phyloP scores from a whole-genome alignment of 1,284 basidiomycete species.

The Lignosus rhinocerotis region DNA sequence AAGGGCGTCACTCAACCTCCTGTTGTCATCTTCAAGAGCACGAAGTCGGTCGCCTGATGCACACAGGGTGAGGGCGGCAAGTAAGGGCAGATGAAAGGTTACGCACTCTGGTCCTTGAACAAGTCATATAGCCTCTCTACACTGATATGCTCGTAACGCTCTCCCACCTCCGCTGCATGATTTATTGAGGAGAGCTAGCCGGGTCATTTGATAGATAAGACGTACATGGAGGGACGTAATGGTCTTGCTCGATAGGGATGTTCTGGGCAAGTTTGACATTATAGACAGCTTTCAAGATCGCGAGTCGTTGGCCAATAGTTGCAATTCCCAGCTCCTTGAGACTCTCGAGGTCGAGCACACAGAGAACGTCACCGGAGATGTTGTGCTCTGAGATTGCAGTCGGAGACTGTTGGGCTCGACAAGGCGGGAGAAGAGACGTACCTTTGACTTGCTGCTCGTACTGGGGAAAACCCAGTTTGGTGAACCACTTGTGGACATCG shows the following conservation, averaged over 20 bases:
- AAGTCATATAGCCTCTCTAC: constrained; percentile 70
- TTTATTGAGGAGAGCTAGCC: constrained; percentile 6
- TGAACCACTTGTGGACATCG: constrained; percentile 77
- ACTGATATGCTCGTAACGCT: constrained; percentile 57
- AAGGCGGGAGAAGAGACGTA: constrained; percentile 34
- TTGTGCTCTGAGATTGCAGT: constrained; percentile 63
- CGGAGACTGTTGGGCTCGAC: constrained; percentile 9
- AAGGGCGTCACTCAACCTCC: constrained; percentile 59
- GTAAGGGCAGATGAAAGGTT: background rate
- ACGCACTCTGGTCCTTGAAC: constrained; percentile 75
- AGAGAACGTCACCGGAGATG: constrained; percentile 87
- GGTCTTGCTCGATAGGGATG: constrained; percentile 81
- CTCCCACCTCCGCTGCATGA: constrained; percentile 64
- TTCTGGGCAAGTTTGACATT: constrained; percentile 82
- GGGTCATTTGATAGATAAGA: constrained; percentile 14
- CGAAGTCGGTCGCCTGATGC: constrained; percentile 66
- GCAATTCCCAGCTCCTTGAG: constrained; percentile 84
- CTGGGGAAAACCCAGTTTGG: constrained; percentile 74
- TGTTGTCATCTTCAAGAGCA: constrained; percentile 76
- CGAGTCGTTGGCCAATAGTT: constrained; percentile 84
- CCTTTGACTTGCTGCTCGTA: constrained; percentile 77
- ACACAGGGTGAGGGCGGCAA: constrained; percentile 15
- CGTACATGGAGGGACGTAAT: constrained; percentile 91
- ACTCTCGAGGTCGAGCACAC: constrained; percentile 77
- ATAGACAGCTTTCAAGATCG: constrained; percentile 89